Evolutionary conservation across 352 stramenopile genomes (phyloP), one percentile per base, ranked within the genome.

Genomic region (Phytophthora cryptogea): DNA sequence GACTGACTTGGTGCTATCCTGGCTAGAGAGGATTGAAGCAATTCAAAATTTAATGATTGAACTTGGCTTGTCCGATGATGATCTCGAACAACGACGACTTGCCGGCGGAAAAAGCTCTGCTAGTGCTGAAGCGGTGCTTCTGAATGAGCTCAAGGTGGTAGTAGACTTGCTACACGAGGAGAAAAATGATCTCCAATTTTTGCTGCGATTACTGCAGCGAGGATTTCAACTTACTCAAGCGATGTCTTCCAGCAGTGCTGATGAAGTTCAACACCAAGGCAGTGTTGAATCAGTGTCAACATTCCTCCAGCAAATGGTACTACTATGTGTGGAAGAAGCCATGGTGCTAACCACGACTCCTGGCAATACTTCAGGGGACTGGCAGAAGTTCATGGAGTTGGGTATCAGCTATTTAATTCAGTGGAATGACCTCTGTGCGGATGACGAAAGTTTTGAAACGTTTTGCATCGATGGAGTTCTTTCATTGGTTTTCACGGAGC

Each of bases 121-220:
- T 40, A 54, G 66, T 26, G 59, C 70, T 9, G 80, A 89, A 63
- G 49, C 60, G 20, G 62, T 79, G 14, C 63, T 92, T 13, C 40
- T 92, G 13, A 75, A 77, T 27, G 83, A 92, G 33, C 47, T 92
- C 4, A 73, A 88, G 13, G 44, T 89, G n/a, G 80, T 90, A 0
- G 59, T 90, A 5, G 83, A 86, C n/a, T 54, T 92, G 40, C 59
- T 90, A 13, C 54, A 77, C 17, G 70, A 90, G 54, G 76, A 88
- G 43, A 69, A 72, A 42, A 80, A 78, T 2, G 74, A 92, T 32
- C 68, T 70, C 0, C 57, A 59, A 11, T 87, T 90, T 36, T 40
- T 89, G 27, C 36, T 92, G 23, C 63, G 72, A 16, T 48, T 92
- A 16, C 50, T 92, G 5, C 78, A 90, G 39, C 81, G 82, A 41